phyloP scores from a whole-genome alignment of 2,329 filamentous ascomycete genomes.

The Phialophora chinensis region DNA sequence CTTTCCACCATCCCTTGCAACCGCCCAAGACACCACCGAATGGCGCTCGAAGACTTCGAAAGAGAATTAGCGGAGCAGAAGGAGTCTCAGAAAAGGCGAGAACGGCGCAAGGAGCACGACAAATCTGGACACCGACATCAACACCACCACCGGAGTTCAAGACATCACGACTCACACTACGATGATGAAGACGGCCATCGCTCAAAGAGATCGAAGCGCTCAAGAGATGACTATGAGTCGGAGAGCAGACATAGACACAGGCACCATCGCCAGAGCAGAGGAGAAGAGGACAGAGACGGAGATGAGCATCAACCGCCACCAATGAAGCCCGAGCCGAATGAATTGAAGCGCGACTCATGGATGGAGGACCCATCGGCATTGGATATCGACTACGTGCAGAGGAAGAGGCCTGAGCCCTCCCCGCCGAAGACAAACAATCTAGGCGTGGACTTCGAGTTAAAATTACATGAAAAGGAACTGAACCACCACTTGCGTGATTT shows the following conservation, averaged over 20 bases:
- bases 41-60: constrained; percentile 77
- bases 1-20: background rate
- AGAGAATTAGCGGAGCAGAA: constrained; percentile 66
- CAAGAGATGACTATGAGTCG: constrained; percentile 31
- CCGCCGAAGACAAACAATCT: constrained; percentile 48
- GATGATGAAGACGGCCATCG: constrained; percentile 59
- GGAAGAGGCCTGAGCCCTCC: constrained; percentile 59
- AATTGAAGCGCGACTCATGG: constrained; percentile 80
- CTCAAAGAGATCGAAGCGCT: constrained; percentile 55
- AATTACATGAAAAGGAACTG: constrained; percentile 79
- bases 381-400: constrained; percentile 75
- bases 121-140: constrained; percentile 45
- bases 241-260: constrained; percentile 45
- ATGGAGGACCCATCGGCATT: constrained; percentile 87
- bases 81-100: constrained; percentile 45
- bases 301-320: constrained; percentile 39
- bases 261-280: constrained; percentile 24
- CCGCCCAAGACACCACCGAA: constrained; percentile 40
- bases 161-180: constrained; percentile 54
- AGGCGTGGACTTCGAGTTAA: constrained; percentile 67
- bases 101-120: constrained; percentile 50
- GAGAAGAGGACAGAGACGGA: constrained; percentile 41
- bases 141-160: constrained; percentile 46
- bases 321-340: constrained; percentile 42
- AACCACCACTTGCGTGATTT: constrained; percentile 72